A percentile compares a stretch with the other conserved stretches of the same genome.
phyloP scores from a whole-genome alignment of 2,329 filamentous ascomycete genomes.

The Capronia americana region DNA sequence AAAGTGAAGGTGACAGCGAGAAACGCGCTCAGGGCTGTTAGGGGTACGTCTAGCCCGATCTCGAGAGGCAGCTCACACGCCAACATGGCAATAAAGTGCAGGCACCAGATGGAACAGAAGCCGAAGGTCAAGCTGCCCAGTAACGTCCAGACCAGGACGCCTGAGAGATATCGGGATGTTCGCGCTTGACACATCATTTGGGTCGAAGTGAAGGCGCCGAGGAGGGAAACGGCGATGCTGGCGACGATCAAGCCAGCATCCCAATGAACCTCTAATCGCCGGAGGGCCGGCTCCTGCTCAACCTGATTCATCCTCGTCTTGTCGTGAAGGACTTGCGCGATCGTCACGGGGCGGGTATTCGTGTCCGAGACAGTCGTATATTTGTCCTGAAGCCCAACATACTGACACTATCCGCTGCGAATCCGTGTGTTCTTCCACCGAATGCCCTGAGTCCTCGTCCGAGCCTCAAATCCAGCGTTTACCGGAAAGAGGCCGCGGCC shows the following conservation, averaged over 20 bases:
- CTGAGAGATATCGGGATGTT: constrained; percentile 41
- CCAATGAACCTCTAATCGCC: constrained; percentile 41
- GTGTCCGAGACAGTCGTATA: constrained; percentile 8
- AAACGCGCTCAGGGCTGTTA: constrained; percentile 41
- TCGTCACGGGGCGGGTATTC: constrained; percentile 4
- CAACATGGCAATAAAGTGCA: constrained; percentile 46
- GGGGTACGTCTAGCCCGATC: constrained; percentile 41
- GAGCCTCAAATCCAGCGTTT: not conserved
- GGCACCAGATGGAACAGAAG: constrained; percentile 45
- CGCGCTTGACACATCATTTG: constrained; percentile 46
- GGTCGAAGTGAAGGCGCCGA: constrained; percentile 45
- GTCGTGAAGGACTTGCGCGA: not conserved
- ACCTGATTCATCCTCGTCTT: constrained; percentile 10
- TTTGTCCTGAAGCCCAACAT: constrained; percentile 12
- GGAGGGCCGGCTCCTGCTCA: constrained; percentile 18
- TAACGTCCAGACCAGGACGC: constrained; percentile 43
- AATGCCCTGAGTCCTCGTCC: not conserved
- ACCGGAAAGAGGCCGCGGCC: not conserved
- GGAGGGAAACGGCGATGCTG: constrained; percentile 44
- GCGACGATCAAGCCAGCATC: constrained; percentile 42
- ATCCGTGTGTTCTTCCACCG: not conserved
- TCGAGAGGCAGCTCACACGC: constrained; percentile 44
- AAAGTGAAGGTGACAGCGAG: constrained; percentile 39
- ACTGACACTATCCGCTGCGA: not conserved
- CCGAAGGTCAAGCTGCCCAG: constrained; percentile 44